Conservation (phyloP, 2,329 filamentous ascomycete species). For the Aplosporella prunicola region DNA sequence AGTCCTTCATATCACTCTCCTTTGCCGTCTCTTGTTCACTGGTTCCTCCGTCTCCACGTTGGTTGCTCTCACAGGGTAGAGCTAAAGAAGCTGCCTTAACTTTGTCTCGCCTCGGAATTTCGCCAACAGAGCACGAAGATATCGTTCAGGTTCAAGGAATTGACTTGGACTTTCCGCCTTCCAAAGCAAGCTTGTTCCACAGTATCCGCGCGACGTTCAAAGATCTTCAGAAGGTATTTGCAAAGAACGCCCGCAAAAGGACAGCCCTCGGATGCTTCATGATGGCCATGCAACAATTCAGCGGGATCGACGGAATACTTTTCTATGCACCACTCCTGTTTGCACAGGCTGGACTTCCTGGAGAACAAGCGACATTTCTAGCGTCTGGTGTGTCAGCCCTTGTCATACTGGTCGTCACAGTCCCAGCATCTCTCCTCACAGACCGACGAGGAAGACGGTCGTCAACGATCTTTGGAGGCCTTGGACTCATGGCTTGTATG, state of each 20-base stretch:
- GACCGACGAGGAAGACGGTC: slow-evolving; percentile 50
- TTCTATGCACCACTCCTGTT: slow-evolving; percentile 56
- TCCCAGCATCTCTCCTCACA: slow-evolving; percentile 47
- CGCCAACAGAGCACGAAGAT: slow-evolving; percentile 4
- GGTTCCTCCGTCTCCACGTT: slow-evolving; percentile 49
- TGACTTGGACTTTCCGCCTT: slow-evolving; percentile 50
- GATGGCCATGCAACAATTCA: slow-evolving; percentile 51
- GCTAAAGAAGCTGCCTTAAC: slow-evolving; percentile 35
- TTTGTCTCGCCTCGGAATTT: slow-evolving; percentile 23
- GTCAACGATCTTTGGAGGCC: slow-evolving; percentile 46
- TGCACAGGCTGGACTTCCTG: slow-evolving; percentile 48
- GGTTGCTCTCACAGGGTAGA: slow-evolving; percentile 43
- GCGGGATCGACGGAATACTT: slow-evolving; percentile 53
- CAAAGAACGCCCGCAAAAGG: slow-evolving; percentile 27
- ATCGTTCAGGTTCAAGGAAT: slow-evolving; percentile 25
- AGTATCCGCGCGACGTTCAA: slow-evolving; percentile 26
- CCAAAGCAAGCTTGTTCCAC: slow-evolving; percentile 36
- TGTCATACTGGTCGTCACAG: slow-evolving; percentile 48
- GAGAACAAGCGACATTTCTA: slow-evolving; percentile 46
- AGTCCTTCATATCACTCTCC: slow-evolving; percentile 32
- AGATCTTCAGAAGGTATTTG: slow-evolving; percentile 18
- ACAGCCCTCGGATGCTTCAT: slow-evolving; percentile 48
- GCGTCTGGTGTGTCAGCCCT: slow-evolving; percentile 53
- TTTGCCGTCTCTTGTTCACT: slow-evolving; percentile 34
- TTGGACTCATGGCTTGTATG: slow-evolving; percentile 42